Base-by-base conservation (phyloP, 2,329 filamentous ascomycete species). In the Ilyonectria mors-panacis region DNA sequence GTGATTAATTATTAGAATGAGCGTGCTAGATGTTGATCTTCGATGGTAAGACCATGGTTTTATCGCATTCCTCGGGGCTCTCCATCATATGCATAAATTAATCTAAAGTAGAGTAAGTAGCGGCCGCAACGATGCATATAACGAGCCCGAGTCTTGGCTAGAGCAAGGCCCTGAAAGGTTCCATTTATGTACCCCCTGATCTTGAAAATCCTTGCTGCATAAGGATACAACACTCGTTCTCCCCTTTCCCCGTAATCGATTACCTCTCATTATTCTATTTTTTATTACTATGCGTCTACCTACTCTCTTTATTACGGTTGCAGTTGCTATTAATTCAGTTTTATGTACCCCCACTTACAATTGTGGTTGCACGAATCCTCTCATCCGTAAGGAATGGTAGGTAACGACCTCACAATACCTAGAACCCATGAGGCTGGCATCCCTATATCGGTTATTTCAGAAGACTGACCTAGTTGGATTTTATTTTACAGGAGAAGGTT, bases 311-410 rank as follows among this genome's bases (percentile, higher is more conserved):
- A 39, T 15, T 39, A 39, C 37, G 17, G 37, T 39, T 15, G 37
- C 37, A 15, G 15, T 39, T 39, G 37, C 10, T 39, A 39, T 39
- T 39, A 39, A 13, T 13, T 39, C 13, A 39, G 37, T 39, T 39
- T 39, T 39, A 15, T 39, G 37, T 5, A 39, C 37, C 17, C 13
- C 37, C 17, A 39, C 37, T n/a, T n/a, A 39, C 37, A 39, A 39
- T 39, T 45, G 35, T 28, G 26, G 48, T 35, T 70, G 67, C 61
- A 65, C 59, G 19, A 67, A 65, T 12, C 67, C 67, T 12, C 50
- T 68, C 10, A 47, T 70, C 21, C 65, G 69, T 19, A 71, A 71
- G 55, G 67, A 70, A 65, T 71, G 69, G 69, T 71, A 17, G 37
- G 67, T 60, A 3, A 37, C 45, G 15, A 17, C 39, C 26, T 26